Base-by-base conservation (phyloP, 1,284 basidiomycete genomes). In the Phellopilus nigrolimitatus region DNA sequence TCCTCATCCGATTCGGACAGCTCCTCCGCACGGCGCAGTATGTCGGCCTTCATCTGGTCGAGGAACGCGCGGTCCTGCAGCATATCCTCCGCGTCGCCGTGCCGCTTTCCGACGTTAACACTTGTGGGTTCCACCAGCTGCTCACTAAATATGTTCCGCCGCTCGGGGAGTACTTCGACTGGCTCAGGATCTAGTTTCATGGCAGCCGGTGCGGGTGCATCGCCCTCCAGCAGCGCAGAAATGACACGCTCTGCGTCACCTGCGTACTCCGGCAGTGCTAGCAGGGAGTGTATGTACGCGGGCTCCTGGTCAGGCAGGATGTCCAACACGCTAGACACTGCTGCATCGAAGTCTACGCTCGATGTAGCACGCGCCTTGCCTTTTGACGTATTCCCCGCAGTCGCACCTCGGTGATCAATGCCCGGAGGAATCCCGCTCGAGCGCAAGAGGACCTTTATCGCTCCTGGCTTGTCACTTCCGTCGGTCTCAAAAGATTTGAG, bases 31-130 rank as follows among this genome's bases (percentile, higher is more conserved):
- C 88, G 76, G 21, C 88, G 79, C 12, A 93, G 72, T 57, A 93
- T 91, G 51, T 84, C 84, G 0, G 79, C 80, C 61, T 92, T 91
- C 75, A 92, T 84, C 59, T 84, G 74, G 40, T 84, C 82, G n/a
- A 83, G 76, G 59, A 83, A 82, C 1, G 74, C 68, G 3, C 75
- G 73, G 57, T 90, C 85, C 57, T 64, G 39, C 41, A 47, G 52
- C 34, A 43, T 49, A 24, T 50, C 44, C 30, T 55, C 39, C 44
- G 57, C 57, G 36, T 21, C 12, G 47, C 21, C 72, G 30, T 60
- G 83, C 81, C 65, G 72, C 66, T 91, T 91, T 22, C 88, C 88
- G 12, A 88, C 59, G 12, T 73, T 71, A 15, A 92, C 58, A 43
- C 70, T 70, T 5, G 71, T 70, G 24, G 82, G 56, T 60, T 93